A percentile compares a stretch with the other conserved stretches of the same genome.
These are phyloP conservation scores for Vaccinium macrocarpon DNA, from an alignment of 148 eudicot genomes.

Conservation along the genomic window DNA sequence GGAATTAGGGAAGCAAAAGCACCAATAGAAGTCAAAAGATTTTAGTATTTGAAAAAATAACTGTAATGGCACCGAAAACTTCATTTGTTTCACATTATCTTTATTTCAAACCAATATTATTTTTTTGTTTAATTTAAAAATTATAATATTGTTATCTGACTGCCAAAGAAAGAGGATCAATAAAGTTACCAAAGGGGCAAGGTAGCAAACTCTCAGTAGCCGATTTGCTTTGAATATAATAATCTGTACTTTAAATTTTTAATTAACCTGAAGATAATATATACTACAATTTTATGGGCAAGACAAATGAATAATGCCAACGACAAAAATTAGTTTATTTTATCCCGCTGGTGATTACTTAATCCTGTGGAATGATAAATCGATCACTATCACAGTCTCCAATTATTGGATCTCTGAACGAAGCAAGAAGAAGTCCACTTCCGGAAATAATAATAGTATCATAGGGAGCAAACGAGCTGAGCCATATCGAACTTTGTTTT, in stretches of 20 bases:
- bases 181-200: not conserved
- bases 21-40: no score
- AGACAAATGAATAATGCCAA: not conserved
- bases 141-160: no score
- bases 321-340: not conserved
- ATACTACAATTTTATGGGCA: not conserved
- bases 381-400: not conserved
- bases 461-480: no score
- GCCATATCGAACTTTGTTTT: no score
- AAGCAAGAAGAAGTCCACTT: no score
- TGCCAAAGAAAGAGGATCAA: not conserved
- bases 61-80: no score
- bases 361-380: not conserved
- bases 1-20: no score
- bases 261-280: not conserved
- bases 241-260: not conserved
- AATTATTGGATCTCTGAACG: not conserved
- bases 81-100: not conserved
- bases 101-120: no score
- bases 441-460: no score
- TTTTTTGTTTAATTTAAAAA: not conserved
- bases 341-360: not conserved
- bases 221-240: not conserved
- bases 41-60: no score
- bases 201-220: not conserved